These are phyloP conservation scores for Obelidium mucronatum DNA, from an alignment of 192 early-diverging fungal species.

Conservation along the genomic window DNA sequence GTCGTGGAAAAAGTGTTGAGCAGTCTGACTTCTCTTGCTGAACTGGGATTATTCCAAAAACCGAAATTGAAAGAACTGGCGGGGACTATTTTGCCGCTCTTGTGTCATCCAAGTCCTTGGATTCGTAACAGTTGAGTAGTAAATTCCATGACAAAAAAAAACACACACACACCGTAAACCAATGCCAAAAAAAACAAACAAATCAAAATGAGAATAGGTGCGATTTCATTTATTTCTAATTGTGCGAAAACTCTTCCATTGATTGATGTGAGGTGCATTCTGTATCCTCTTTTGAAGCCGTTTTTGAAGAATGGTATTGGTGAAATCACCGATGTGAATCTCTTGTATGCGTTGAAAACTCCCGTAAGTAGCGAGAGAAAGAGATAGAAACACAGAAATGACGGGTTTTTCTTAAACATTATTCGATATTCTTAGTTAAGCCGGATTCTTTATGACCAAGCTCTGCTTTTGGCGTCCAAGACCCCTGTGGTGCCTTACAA, in stretches of 20 bases:
- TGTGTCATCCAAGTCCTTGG: constrained; percentile 84
- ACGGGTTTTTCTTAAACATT: neutral
- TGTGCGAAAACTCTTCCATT: constrained; percentile 66
- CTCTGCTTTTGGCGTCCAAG: constrained; percentile 60
- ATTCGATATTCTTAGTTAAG: constrained; percentile 32
- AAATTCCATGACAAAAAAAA: too few species aligned
- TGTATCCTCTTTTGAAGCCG: constrained; percentile 75
- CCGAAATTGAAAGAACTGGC: constrained; percentile 78
- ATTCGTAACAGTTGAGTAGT: constrained; percentile 72
- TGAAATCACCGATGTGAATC: constrained; percentile 64
- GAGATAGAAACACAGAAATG: too few species aligned
- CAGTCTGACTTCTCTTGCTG: constrained; percentile 78
- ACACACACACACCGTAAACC: constrained; percentile 31
- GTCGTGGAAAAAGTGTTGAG: constrained; percentile 90
- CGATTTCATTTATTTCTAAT: constrained; percentile 74
- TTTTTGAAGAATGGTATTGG: constrained; percentile 72
- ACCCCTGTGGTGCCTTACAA: constrained; percentile 16
- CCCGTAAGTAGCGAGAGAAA: too few species aligned
- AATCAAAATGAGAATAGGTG: constrained; percentile 52
- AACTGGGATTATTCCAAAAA: constrained; percentile 79
- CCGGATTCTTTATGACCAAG: constrained; percentile 67
- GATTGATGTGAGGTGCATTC: constrained; percentile 79
- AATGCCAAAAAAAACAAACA: neutral
- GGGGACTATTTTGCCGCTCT: constrained; percentile 70
- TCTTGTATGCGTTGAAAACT: constrained; percentile 73